phyloP scores from a whole-genome alignment of 352 stramenopile species.

The Phytophthora aleatoria region DNA sequence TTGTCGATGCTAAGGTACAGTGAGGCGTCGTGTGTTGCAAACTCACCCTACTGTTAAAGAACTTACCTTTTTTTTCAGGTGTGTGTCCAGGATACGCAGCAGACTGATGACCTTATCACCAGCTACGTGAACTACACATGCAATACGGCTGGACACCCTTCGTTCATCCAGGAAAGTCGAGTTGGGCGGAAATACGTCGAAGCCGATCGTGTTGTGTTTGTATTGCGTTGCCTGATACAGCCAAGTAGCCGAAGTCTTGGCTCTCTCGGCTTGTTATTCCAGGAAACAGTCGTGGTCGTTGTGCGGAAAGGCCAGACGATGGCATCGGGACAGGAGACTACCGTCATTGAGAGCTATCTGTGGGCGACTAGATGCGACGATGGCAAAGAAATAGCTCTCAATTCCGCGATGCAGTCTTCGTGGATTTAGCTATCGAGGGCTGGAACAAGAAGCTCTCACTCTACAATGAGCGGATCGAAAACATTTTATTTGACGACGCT shows the following conservation, averaged over 20 bases:
- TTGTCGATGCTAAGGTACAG: constrained; percentile 21
- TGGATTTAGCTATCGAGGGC: constrained; percentile 15
- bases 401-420: constrained; percentile 10
- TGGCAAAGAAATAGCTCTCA: constrained; percentile 3
- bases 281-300: constrained; percentile 18
- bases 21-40: background rate
- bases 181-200: constrained; percentile 19
- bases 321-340: constrained; percentile 11
- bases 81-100: constrained; percentile 6
- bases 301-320: constrained; percentile 8
- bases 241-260: constrained; percentile 11
- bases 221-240: constrained; percentile 4
- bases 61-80: constrained; percentile 12
- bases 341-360: constrained; percentile 19
- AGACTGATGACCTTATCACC: constrained; percentile 3
- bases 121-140: constrained; percentile 21
- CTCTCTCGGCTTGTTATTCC: constrained; percentile 19
- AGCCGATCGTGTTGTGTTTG: constrained; percentile 15
- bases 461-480: constrained; percentile 21
- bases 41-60: background rate
- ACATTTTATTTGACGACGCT: constrained; percentile 25
- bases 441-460: constrained; percentile 17
- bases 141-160: constrained; percentile 5
- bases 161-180: constrained; percentile 14
- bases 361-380: constrained; percentile 20